Base-by-base conservation (phyloP, 345 rosid species). In the Eutrema yunnanense region DNA sequence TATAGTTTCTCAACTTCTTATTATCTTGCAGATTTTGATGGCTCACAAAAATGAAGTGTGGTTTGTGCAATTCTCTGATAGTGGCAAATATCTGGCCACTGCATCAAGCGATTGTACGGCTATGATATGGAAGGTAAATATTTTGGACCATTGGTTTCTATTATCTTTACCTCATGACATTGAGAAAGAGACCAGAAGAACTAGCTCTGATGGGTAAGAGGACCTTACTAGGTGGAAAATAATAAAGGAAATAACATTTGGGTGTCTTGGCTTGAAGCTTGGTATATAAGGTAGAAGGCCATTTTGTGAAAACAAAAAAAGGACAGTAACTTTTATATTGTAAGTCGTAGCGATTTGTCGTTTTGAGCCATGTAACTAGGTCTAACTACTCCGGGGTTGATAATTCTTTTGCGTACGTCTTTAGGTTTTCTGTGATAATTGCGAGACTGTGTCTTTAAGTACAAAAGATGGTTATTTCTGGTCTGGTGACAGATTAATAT, bases 81-180 rank as follows among this genome's bases (percentile, higher is more conserved):
- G 73, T 53, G 97, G 97, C 48, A 82, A 90, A 73, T 87, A 84
- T 82, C 76, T 94, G 70, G 97, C 97, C 40, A 90, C 96, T 70
- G 89, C 97, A 33, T 90, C 97, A 59, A 82, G 96, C 61, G 98
- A 94, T 79, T 89, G 95, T 78, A 89, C 88, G 57, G 91, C 98
- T 78, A 87, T 90, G 51, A 89, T 89, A 80, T 94, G 97, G 98
- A 78, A 87, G 98, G 98, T 94, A 83, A 30, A 42, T 26, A 47
- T 14, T 26, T 11, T 64, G 16, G 16, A 16, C 16, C 16, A 16
- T 16, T 16, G 16, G 16, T 16, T 16, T 16, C 16, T 16, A 16
- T 16, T 16, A 47, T 47, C 5, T 65, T 65, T 57, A 2, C 29
- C 14, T 47, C 3, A 36, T 62, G 71, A 41, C 44, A n/a, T 10